A percentile compares a stretch with the other conserved stretches of the same genome.
Conservation (phyloP, 2,329 filamentous ascomycete species). For the Myriosclerotinia duriaeana region DNA sequence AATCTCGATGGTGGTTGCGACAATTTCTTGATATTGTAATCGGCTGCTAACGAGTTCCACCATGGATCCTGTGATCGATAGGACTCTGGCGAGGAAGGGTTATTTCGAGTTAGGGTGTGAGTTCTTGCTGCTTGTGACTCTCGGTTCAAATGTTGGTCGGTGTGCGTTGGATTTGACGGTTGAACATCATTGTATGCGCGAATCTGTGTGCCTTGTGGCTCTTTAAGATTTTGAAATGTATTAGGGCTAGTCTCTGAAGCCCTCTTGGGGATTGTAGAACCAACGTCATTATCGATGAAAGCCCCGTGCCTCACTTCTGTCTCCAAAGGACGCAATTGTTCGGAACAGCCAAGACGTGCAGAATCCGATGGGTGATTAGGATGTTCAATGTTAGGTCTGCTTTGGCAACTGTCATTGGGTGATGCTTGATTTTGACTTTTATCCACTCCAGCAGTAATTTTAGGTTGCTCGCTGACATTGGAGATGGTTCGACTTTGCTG, state of each 20-base stretch:
- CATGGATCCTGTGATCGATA: slow-evolving; percentile 15
- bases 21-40: slow-evolving; percentile 12
- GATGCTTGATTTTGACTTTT: neutral
- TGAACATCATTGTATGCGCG: neutral
- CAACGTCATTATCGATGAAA: neutral
- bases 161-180: neutral
- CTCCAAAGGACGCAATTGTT: neutral
- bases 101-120: neutral
- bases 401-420: neutral
- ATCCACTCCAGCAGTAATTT: neutral
- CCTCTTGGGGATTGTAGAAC: neutral
- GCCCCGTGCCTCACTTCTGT: neutral
- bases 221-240: neutral
- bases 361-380: neutral
- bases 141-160: neutral
- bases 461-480: neutral
- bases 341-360: neutral
- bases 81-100: neutral
- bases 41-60: slow-evolving; percentile 14
- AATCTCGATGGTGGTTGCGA: neutral
- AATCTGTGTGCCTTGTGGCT: neutral
- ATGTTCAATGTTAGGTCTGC: neutral
- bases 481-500: neutral
- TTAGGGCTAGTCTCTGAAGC: neutral
- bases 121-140: neutral